Conservation (phyloP, 164 flowering plant species). For the Akebia trifoliata region DNA sequence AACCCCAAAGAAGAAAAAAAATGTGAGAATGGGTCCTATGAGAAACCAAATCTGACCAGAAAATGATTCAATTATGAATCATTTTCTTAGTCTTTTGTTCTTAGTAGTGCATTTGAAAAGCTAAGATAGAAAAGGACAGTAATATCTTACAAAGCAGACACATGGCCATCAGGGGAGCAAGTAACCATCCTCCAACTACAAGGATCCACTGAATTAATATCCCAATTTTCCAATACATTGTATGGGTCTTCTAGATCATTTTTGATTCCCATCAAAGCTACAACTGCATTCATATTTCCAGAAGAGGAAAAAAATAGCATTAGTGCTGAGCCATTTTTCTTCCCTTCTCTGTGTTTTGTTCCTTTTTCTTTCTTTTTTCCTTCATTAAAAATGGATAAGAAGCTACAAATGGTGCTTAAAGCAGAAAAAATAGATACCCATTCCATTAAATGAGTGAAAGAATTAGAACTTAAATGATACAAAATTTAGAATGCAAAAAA, state of each 20-base stretch:
- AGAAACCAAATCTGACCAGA: background rate
- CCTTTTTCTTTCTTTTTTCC: background rate
- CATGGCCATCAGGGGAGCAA: slow-evolving; percentile 74
- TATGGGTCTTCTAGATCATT: slow-evolving; percentile 60
- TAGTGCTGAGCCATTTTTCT: background rate
- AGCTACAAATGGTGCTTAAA: background rate
- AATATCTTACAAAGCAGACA: slow-evolving; percentile 69
- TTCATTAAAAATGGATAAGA: background rate
- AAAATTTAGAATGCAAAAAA: slow-evolving; percentile 2
- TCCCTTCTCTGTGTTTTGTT: no score
- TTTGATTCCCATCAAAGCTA: slow-evolving; percentile 78
- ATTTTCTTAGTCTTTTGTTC: background rate
- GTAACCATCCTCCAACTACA: slow-evolving; percentile 99
- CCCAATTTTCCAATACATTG: slow-evolving; percentile 93
- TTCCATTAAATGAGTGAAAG: slow-evolving; percentile 5
- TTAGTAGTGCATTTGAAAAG: background rate
- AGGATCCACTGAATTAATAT: slow-evolving; percentile 90
- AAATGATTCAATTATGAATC: background rate
- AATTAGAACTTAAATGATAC: background rate
- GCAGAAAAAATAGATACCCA: background rate
- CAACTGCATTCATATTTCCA: slow-evolving; percentile 46
- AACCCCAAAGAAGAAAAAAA: background rate
- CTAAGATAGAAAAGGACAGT: background rate
- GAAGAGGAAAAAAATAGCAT: background rate
- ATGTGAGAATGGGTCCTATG: background rate